phyloP scores from a whole-genome alignment of 768 basidiomycete species.

The Auriscalpium orientale region DNA sequence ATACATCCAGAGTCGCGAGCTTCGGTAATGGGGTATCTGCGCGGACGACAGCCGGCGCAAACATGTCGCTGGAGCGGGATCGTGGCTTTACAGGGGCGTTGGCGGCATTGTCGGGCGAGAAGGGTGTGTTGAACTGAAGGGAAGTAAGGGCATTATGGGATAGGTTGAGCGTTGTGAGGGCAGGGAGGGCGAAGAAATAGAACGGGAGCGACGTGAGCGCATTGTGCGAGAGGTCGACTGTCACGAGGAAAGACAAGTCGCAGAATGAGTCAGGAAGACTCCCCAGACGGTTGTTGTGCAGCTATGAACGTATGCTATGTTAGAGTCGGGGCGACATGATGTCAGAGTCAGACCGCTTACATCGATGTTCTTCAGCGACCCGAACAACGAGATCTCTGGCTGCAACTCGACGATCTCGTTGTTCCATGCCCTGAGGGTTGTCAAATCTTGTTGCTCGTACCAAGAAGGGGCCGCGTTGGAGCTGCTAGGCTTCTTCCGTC shows the following conservation, averaged over 20 bases:
- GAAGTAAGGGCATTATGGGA: slow-evolving; percentile 60
- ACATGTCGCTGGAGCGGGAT: slow-evolving; percentile 47
- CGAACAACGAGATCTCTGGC: slow-evolving; percentile 77
- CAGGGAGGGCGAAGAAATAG: slow-evolving; percentile 61
- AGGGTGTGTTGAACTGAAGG: slow-evolving; percentile 58
- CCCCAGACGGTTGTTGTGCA: slow-evolving; percentile 66
- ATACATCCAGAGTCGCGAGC: slow-evolving; percentile 55
- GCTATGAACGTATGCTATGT: slow-evolving; percentile 29
- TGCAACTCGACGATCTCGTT: slow-evolving; percentile 77
- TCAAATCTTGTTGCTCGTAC: slow-evolving; percentile 79
- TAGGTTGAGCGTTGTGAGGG: slow-evolving; percentile 57
- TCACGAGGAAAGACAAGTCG: slow-evolving; percentile 59
- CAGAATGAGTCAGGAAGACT: slow-evolving; percentile 58
- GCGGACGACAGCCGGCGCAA: slow-evolving; percentile 52
- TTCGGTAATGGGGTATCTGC: slow-evolving; percentile 59
- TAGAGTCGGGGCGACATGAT: not conserved
- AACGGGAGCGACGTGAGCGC: slow-evolving; percentile 52
- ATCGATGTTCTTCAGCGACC: slow-evolving; percentile 72
- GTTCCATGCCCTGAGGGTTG: slow-evolving; percentile 68
- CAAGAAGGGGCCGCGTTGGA: slow-evolving; percentile 50
- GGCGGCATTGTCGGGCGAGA: slow-evolving; percentile 23
- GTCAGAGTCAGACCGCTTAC: slow-evolving; percentile 34
- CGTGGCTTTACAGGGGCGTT: slow-evolving; percentile 13
- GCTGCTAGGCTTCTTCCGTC: slow-evolving; percentile 30
- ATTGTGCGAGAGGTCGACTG: slow-evolving; percentile 72